Evolutionary conservation across 371 early-diverging fungal species (phyloP).

Genomic region (Rhizopus microsporus): DNA sequence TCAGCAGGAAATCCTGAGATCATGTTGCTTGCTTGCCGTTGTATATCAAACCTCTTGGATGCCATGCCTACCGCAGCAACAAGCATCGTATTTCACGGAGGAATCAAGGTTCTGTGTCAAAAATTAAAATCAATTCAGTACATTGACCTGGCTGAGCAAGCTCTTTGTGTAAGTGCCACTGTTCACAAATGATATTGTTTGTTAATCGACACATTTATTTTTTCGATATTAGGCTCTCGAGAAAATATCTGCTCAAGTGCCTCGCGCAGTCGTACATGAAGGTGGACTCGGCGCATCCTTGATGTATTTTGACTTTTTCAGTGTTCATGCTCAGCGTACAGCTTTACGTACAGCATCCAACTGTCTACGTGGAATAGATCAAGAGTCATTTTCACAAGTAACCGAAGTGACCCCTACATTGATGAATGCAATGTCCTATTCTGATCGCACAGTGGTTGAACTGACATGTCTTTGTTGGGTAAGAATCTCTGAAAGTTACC

Average conservation of each 20-base stretch:
- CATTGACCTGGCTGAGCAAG: conserved; percentile 92
- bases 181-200: not conserved
- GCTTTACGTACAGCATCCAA: conserved; percentile 83
- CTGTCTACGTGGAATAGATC: conserved; percentile 67
- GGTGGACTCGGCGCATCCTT: conserved; percentile 79
- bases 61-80: conserved; percentile 76
- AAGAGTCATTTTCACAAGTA: conserved; percentile 62
- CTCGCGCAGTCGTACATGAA: conserved; percentile 72
- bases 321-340: conserved; percentile 82
- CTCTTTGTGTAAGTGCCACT: conserved; percentile 58
- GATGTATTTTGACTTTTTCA: conserved; percentile 91
- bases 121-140: conserved; percentile 84
- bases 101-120: conserved; percentile 70
- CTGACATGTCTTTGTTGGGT: conserved; percentile 68
- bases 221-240: conserved; percentile 63
- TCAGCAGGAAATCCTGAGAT: conserved; percentile 67
- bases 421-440: conserved; percentile 64
- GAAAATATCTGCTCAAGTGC: conserved; percentile 73
- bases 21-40: conserved; percentile 86
- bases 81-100: conserved; percentile 70
- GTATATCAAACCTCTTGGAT: conserved; percentile 85
- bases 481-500: conserved; percentile 64
- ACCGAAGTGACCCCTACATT: conserved; percentile 72
- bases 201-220: not conserved
- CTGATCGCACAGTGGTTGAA: conserved; percentile 77